Base-by-base conservation (phyloP, 345 rosid species). In the Eucalyptus marginata region DNA sequence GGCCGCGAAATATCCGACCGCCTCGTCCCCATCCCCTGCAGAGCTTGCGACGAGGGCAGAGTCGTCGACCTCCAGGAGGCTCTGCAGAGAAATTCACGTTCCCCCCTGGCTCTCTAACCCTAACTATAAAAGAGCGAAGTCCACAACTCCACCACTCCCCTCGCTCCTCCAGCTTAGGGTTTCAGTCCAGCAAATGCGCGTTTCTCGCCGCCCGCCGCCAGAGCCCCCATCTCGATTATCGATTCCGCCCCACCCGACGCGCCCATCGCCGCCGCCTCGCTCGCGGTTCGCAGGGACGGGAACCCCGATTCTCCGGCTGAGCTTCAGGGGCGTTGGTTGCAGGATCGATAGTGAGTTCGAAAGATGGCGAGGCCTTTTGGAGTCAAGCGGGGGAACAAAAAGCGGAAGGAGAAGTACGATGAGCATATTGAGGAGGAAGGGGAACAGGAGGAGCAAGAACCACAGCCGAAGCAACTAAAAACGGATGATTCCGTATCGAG, bases 331-430 rank as follows among this genome's bases (percentile, higher is more conserved):
- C 8, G 58, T 52, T 20, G 81, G 46, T 40, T 76, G 84, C 84
- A 40, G 84, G 47, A 40, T 76, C 16, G 4, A 36, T 76, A 76
- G 49, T 49, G 87, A 22, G 87, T 12, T 87, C 9, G 71, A 88
- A 90, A 91, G 80, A 97, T 97, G 98, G 97, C 94, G 91, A 87
- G 97, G 93, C 94, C 94, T 6, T 96, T 91, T 88, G 94, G 92
- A 81, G 86, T 94, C 33, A 96, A 96, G 86, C 95, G 95, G 91
- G 89, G 93, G 86, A 97, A 94, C 93, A 91, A 93, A 89, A 95
- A 94, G 95, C 94, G 93, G 91, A 95, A 68, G 62, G 96, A 95
- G 90, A 94, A 91, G 86, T 96, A 93, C 87, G 94, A 94, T 89
- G 91, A 84, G 64, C 94, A 95, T 31, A 94, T 86, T 84, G 94